phyloP scores from a whole-genome alignment of 2,329 filamentous ascomycete species.

The Monilinia fructicola region DNA sequence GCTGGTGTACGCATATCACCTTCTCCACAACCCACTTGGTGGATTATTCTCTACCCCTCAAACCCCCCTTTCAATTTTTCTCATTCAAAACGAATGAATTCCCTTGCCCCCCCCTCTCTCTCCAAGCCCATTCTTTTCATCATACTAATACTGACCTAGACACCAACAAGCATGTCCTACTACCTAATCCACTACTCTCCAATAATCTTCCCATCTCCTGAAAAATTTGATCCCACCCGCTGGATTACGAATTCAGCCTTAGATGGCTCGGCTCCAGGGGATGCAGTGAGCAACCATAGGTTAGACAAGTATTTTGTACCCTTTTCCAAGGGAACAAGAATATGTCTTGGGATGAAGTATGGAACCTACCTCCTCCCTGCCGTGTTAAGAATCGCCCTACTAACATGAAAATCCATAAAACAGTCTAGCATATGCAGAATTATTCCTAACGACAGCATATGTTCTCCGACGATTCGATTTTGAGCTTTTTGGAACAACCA shows the following conservation, averaged over 20 bases:
- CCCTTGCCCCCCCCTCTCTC: no score
- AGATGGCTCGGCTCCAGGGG: neutral
- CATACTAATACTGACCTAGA: constrained; percentile 6
- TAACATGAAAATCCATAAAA: neutral
- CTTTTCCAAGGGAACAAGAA: constrained; percentile 13
- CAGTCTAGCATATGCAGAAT: constrained; percentile 21
- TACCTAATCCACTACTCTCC: constrained; percentile 17
- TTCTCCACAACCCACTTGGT: neutral
- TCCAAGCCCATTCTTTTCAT: neutral
- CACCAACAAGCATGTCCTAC: constrained; percentile 20
- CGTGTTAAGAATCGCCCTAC: neutral
- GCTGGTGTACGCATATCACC: constrained; percentile 30
- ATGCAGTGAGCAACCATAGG: neutral
- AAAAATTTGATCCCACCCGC: constrained; percentile 12
- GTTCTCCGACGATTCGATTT: constrained; percentile 13
- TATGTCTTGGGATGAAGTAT: constrained; percentile 19
- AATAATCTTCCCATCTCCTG: constrained; percentile 12
- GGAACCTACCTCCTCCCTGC: neutral
- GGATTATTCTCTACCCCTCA: neutral
- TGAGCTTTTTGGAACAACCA: constrained; percentile 12
- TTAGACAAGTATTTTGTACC: constrained; percentile 18
- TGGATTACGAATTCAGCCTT: constrained; percentile 2
- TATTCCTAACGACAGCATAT: constrained; percentile 16
- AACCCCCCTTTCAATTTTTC: neutral
- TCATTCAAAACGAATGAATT: neutral